Base-by-base conservation (phyloP, 768 basidiomycete genomes). In the Pulveroboletus sp. region DNA sequence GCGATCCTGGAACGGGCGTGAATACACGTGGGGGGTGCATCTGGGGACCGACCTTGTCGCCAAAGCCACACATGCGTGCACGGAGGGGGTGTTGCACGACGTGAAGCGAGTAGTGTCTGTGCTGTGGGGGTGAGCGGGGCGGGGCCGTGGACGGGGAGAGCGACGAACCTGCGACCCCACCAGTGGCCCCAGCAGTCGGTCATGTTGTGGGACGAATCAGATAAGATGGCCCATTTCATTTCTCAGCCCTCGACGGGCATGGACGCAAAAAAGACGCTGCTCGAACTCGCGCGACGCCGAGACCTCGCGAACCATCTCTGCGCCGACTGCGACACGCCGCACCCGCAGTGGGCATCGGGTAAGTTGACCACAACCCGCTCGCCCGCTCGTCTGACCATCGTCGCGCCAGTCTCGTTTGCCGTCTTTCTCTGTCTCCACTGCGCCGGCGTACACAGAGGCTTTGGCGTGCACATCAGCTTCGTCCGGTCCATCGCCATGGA, bases 331-430 rank as follows among this genome's bases (percentile, higher is more conserved):
- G 68, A 72, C 10, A 92, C 87, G 52, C 93, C 89, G n/a, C 90
- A 91, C 62, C 94, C 94, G 0, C 94, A 95, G 64, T 97, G 94
- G 94, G 90, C 91, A n/a, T 90, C 54, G 81, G 87, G 87, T 87
- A 56, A 51, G 19, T 4, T 21, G 10, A 5, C 17, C 14, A 2
- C 17, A 25, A 16, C 1, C 29, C 2, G 36, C 40, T 13, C 32
- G 10, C 4, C 11, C 7, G 0, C 13, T 9, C 11, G 0, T 14
- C 39, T 47, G n/a, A n/a, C n/a, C 51, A 48, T 31, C 9, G 34
- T 7, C 20, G 12, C 10, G 27, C 11, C 55, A 67, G 66, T 67
- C 65, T 88, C 85, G 67, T 88, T 90, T 62, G 89, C 90, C 32
- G 76, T 92, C 48, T 94, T 95, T 64, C 79, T 97, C 47, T 99